These are phyloP conservation scores for Udeniomyces megalosporus DNA, from an alignment of 768 basidiomycete genomes.

Conservation along the genomic window DNA sequence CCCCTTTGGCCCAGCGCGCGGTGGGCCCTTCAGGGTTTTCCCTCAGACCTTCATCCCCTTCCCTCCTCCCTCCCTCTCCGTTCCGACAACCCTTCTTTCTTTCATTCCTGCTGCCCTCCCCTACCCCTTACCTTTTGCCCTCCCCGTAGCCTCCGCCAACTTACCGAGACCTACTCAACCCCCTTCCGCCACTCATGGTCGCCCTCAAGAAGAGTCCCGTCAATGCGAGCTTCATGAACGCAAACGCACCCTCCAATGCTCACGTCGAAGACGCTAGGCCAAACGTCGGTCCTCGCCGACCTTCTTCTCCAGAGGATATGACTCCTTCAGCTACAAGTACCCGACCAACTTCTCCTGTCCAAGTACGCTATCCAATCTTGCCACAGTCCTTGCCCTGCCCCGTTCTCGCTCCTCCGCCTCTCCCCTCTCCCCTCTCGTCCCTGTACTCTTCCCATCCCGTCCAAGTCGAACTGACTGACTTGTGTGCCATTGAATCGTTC, in stretches of 20 bases:
- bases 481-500: neutral
- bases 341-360: too few relatives aligned
- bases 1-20: too few relatives aligned
- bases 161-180: neutral
- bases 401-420: too few relatives aligned
- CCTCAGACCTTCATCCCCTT: too few relatives aligned
- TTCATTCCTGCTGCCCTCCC: neutral
- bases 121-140: neutral
- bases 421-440: too few relatives aligned
- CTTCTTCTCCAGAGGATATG: too few relatives aligned
- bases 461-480: neutral
- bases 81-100: too few relatives aligned
- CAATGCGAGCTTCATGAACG: slow-evolving; percentile 6
- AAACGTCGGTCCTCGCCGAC: neutral
- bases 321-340: too few relatives aligned
- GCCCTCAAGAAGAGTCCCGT: slow-evolving; percentile 8
- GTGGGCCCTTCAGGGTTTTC: too few relatives aligned
- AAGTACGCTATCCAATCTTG: too few relatives aligned
- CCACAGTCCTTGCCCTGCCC: too few relatives aligned
- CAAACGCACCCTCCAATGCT: neutral
- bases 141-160: neutral
- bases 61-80: too few relatives aligned
- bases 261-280: neutral
- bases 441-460: neutral
- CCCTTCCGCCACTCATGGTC: neutral